Evolutionary conservation across 768 basidiomycete species (phyloP).

Genomic region (Rubroboletus pulcherrimus): DNA sequence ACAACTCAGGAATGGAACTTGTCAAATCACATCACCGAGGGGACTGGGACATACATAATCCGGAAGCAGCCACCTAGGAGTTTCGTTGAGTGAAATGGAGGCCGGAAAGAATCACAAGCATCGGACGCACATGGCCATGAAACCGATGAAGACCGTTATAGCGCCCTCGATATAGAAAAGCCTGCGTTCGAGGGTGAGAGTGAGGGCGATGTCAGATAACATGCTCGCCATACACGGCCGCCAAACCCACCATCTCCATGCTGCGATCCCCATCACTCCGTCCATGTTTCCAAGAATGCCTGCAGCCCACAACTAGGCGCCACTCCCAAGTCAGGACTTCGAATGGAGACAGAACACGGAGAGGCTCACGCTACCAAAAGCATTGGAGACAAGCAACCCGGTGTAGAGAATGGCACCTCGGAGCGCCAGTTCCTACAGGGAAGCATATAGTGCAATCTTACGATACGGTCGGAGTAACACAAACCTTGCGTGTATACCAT

Average conservation of each 20-base stretch:
- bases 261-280: constrained; percentile 58
- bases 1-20: background rate
- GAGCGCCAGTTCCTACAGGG: constrained; percentile 54
- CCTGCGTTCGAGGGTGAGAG: constrained; percentile 36
- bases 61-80: constrained; percentile 50
- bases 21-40: background rate
- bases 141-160: constrained; percentile 57
- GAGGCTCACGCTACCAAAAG: constrained; percentile 56
- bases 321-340: background rate
- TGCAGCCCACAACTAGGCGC: constrained; percentile 59
- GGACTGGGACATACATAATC: constrained; percentile 46
- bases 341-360: background rate
- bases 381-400: constrained; percentile 58
- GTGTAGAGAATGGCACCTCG: constrained; percentile 58
- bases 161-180: constrained; percentile 71
- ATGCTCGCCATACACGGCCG: background rate
- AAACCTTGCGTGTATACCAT: constrained; percentile 24
- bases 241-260: constrained; percentile 60
- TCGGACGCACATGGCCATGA: constrained; percentile 45
- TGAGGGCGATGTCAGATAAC: background rate
- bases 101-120: background rate
- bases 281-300: constrained; percentile 70
- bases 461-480: background rate
- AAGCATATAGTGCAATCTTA: background rate
- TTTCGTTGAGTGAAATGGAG: background rate